Conservation (phyloP, 1,139 yeast species). For the Fermentozyma sake region DNA sequence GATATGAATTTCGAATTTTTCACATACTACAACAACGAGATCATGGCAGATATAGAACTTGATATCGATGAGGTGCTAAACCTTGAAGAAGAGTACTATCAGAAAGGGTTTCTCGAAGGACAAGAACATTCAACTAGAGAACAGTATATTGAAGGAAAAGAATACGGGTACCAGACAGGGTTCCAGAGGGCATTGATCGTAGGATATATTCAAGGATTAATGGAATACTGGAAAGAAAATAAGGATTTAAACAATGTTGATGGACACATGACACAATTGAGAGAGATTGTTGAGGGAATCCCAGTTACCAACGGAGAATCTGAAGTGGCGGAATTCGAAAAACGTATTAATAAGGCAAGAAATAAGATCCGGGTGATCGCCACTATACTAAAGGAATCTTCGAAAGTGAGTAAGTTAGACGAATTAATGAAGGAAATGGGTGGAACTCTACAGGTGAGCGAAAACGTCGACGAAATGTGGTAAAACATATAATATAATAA, state of each 20-base stretch:
- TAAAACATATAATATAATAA: constrained; percentile 10
- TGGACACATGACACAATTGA: constrained; percentile 27
- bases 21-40: too few relatives aligned
- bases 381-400: constrained; percentile 29
- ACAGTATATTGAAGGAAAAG: constrained; percentile 63
- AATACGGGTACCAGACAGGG: constrained; percentile 76
- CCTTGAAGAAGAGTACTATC: constrained; percentile 54
- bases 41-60: constrained; percentile 13
- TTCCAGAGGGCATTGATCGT: constrained; percentile 62
- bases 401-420: constrained; percentile 32
- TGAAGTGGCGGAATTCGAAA: constrained; percentile 47
- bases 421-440: constrained; percentile 32
- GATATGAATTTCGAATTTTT: too few relatives aligned
- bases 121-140: constrained; percentile 35
- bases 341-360: constrained; percentile 38
- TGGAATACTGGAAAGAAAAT: constrained; percentile 32
- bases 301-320: constrained; percentile 34
- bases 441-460: constrained; percentile 36
- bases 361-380: constrained; percentile 50
- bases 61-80: constrained; percentile 48
- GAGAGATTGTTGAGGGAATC: constrained; percentile 19
- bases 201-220: constrained; percentile 60
- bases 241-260: constrained; percentile 13
- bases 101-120: constrained; percentile 61
- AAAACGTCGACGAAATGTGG: constrained; percentile 45